These are phyloP conservation scores for Saturnispora hagleri DNA, from an alignment of 805 yeast species.

Conservation along the genomic window DNA sequence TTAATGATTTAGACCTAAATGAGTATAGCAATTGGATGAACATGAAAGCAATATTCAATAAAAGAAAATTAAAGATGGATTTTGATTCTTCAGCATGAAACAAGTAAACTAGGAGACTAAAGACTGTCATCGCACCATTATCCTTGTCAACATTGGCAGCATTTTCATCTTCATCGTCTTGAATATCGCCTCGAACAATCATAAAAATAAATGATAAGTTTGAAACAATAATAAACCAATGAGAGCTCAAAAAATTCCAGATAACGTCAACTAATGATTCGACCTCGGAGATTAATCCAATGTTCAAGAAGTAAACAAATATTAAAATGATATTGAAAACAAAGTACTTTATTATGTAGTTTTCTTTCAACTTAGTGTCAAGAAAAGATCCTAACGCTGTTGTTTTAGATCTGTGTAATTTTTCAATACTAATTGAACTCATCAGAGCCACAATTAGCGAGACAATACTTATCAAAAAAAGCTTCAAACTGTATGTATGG, in stretches of 20 bases:
- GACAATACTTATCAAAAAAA: slow-evolving; percentile 25
- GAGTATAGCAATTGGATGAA: slow-evolving; percentile 87
- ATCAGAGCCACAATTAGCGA: slow-evolving; percentile 22
- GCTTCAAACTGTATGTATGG: slow-evolving; percentile 19
- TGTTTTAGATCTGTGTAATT: slow-evolving; percentile 8
- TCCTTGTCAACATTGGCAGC: not conserved
- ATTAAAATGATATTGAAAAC: slow-evolving; percentile 12
- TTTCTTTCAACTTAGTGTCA: slow-evolving; percentile 18
- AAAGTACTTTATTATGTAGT: slow-evolving; percentile 20
- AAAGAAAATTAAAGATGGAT: slow-evolving; percentile 78
- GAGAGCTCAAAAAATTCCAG: not conserved
- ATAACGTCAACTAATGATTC: not conserved
- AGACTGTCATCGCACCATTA: slow-evolving; percentile 11
- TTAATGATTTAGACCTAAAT: slow-evolving; percentile 84
- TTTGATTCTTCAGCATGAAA: slow-evolving; percentile 59
- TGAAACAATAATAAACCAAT: slow-evolving; percentile 7
- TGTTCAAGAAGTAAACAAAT: slow-evolving; percentile 11
- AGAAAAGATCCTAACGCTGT: slow-evolving; percentile 13
- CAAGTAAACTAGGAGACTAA: slow-evolving; percentile 26
- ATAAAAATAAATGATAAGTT: slow-evolving; percentile 10
- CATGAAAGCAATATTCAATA: slow-evolving; percentile 89
- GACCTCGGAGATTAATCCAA: slow-evolving; percentile 1
- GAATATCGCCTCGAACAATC: not conserved
- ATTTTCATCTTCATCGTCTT: not conserved
- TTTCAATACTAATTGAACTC: slow-evolving; percentile 23